These are phyloP conservation scores for Coprinopsis sp. DNA, from an alignment of 768 basidiomycete genomes.

Conservation along the genomic window DNA sequence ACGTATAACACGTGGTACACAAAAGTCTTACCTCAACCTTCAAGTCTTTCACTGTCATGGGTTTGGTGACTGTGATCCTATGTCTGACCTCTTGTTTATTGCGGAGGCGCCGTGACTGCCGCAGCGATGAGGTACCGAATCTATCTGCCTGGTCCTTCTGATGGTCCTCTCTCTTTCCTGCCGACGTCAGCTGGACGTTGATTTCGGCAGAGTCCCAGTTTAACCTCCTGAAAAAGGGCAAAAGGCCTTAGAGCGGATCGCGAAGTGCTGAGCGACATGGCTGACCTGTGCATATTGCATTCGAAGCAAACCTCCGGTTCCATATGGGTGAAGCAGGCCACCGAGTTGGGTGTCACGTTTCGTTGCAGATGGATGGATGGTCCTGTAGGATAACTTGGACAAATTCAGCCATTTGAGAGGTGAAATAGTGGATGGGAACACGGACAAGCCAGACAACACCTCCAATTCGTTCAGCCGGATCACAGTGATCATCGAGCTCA, in stretches of 20 bases:
- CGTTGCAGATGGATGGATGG: conserved; percentile 39
- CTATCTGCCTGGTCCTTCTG: conserved; percentile 16
- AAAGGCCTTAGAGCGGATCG: background rate
- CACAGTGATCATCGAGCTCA: conserved; percentile 51
- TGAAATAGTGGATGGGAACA: conserved; percentile 2
- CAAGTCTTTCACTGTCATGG: conserved; percentile 72
- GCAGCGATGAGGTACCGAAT: conserved; percentile 39
- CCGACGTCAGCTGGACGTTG: conserved; percentile 42
- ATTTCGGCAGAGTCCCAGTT: conserved; percentile 61
- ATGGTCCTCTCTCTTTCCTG: conserved; percentile 15
- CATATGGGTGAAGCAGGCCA: conserved; percentile 34
- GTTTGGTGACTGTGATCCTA: conserved; percentile 54
- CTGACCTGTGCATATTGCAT: conserved; percentile 57
- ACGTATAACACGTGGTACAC: background rate
- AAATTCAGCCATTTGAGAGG: conserved; percentile 11
- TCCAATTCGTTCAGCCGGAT: conserved; percentile 66
- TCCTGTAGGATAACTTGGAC: conserved; percentile 51
- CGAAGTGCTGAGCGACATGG: conserved; percentile 5
- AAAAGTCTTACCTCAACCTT: conserved; percentile 55
- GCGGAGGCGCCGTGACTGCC: conserved; percentile 71
- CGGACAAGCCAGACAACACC: conserved; percentile 53
- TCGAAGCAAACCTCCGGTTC: conserved; percentile 53
- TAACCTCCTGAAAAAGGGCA: conserved; percentile 40
- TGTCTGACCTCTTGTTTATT: conserved; percentile 47
- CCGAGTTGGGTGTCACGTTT: conserved; percentile 23